Base-by-base conservation (phyloP, 139 green algal genomes). In the Diplosphaera chodatii region DNA sequence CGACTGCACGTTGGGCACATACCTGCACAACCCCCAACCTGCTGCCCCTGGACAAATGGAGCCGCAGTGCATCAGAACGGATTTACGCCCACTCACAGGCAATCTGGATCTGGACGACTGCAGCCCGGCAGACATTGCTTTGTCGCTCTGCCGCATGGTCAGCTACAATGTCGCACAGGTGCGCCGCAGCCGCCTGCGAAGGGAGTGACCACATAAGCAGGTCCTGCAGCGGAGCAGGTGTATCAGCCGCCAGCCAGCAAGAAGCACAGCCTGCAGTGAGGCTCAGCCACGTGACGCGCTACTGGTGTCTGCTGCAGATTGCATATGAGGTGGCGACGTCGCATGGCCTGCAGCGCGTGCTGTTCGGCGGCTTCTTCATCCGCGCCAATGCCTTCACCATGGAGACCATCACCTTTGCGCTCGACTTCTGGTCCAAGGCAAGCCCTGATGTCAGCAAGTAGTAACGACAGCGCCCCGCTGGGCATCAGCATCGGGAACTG, bases 381-480 rank as follows among this genome's bases (percentile, higher is more conserved):
- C 84, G 96, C 15, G 94, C 92, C 23, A 95, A 99, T 83, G 86
- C 91, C 16, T 98, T 98, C 90, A 99, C 94, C 18, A 99, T 99
- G 96, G 91, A 98, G 22, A 99, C 94, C 63, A 98, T 99, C 64
- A 93, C 85, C 55, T 99, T 94, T 78, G 93, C 96, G 56, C 97
- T 99, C 76, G 84, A 89, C 10, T 99, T 98, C 81, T 99, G 94
- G 94, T 94, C 84, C 69, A 94, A 96, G 87, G 86, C 88, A 31
- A 18, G 64, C n/a, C 29, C 25, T n/a, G n/a, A n/a, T n/a, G 29
- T 41, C 22, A 29, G 1, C 1, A 23, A 23, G 25, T 0, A 66
- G 29, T 6, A 40, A 32, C 28, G 55, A 37, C 23, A 20, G 28
- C 22, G 37, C 37, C 6, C 37, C 6, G n/a, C n/a, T n/a, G n/a